phyloP scores from a whole-genome alignment of 129 eudicot genomes.

The Ambrosia artemisiifolia region DNA sequence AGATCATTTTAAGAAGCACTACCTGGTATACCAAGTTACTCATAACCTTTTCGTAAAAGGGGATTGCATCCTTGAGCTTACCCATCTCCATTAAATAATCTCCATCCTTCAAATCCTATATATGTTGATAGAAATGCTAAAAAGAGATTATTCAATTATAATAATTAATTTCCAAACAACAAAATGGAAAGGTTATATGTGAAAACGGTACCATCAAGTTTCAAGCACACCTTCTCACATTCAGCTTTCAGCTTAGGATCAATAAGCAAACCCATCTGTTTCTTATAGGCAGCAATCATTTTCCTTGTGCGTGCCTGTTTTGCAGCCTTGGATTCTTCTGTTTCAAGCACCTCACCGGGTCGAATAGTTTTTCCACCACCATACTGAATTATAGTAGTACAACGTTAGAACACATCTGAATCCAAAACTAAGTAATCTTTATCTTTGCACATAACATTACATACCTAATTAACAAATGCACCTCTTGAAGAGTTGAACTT shows the following conservation, averaged over 20 bases:
- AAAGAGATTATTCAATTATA: conserved; percentile 15
- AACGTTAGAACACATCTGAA: conserved; percentile 13
- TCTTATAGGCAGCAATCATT: conserved; percentile 63
- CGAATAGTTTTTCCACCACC: conserved; percentile 87
- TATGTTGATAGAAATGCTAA: conserved; percentile 34
- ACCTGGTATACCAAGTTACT: conserved; percentile 79
- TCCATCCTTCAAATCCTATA: conserved; percentile 82
- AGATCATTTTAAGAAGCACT: neutral
- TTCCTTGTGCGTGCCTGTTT: conserved; percentile 72
- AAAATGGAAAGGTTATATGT: conserved; percentile 14
- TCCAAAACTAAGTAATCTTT: neutral
- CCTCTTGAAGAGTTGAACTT: neutral
- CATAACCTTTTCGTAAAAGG: conserved; percentile 79
- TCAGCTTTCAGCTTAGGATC: conserved; percentile 81
- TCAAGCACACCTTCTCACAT: conserved; percentile 71
- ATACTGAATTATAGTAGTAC: conserved; percentile 37
- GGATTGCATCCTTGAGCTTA: conserved; percentile 74
- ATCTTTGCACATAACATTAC: neutral
- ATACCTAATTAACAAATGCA: neutral
- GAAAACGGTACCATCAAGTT: conserved; percentile 21
- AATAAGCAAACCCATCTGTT: conserved; percentile 45
- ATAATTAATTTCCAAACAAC: neutral
- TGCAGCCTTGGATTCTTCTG: conserved; percentile 70
- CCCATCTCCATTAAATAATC: conserved; percentile 84
- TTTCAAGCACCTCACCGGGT: conserved; percentile 81